phyloP scores from a whole-genome alignment of 2,329 filamentous ascomycete species.

The Calonectria leucothoes region DNA sequence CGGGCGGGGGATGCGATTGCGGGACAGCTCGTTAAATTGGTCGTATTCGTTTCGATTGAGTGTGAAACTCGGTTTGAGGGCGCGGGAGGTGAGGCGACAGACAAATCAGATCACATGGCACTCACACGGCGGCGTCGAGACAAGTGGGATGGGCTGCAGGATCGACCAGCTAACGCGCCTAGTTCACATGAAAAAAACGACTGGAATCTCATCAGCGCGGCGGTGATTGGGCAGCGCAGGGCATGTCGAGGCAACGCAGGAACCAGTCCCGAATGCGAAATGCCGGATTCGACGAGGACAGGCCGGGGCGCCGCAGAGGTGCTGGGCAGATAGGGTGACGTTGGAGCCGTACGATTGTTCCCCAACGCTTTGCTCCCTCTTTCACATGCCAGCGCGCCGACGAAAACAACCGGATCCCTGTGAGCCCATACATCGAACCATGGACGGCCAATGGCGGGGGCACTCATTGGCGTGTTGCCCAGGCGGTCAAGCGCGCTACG shows the following conservation, averaged over 20 bases:
- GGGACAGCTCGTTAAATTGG: background rate
- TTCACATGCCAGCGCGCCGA: slow-evolving; percentile 22
- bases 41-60: slow-evolving; percentile 7
- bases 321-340: background rate
- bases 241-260: slow-evolving; percentile 1
- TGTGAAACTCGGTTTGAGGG: background rate
- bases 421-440: slow-evolving; percentile 30
- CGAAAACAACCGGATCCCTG: slow-evolving; percentile 25
- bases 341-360: slow-evolving; percentile 21
- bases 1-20: background rate
- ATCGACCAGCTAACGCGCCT: slow-evolving; percentile 9
- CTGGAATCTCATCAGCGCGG: slow-evolving; percentile 3
- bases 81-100: background rate
- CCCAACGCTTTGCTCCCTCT: slow-evolving; percentile 21
- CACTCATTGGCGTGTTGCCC: slow-evolving; percentile 11
- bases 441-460: slow-evolving; percentile 11
- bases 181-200: background rate
- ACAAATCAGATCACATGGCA: slow-evolving; percentile 18
- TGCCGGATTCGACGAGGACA: slow-evolving; percentile 23
- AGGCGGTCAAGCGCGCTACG: slow-evolving; percentile 25
- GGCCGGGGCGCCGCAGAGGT: slow-evolving; percentile 16
- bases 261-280: slow-evolving; percentile 25
- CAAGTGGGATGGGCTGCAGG: slow-evolving; percentile 12
- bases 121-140: background rate
- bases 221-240: slow-evolving; percentile 2